Percentiles rank a stretch among this genome's conserved stretches.
Conservation (phyloP, 2,329 filamentous ascomycete genomes). For the Sporothrix phasma region DNA sequence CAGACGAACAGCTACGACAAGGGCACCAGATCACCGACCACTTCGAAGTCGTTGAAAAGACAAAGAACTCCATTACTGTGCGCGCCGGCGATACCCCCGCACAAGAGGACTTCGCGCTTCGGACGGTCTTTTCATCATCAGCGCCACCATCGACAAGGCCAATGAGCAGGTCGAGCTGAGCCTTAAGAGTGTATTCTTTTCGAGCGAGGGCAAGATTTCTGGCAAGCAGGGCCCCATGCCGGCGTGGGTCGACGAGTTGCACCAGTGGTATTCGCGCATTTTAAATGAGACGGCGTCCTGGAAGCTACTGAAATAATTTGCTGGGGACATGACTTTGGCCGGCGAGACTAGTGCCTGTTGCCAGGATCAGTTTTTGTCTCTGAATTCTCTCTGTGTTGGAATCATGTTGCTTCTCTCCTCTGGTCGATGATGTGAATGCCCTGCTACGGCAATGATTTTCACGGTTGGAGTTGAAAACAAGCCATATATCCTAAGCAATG, state of each 20-base stretch:
- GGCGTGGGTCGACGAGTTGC: constrained; percentile 27
- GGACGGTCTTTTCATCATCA: constrained; percentile 59
- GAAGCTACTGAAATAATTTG: constrained; percentile 25
- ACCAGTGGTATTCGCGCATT: constrained; percentile 33
- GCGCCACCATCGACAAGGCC: constrained; percentile 48
- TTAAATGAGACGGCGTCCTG: constrained; percentile 32
- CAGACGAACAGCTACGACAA: constrained; percentile 46
- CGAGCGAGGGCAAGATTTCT: constrained; percentile 29
- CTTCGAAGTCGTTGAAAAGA: constrained; percentile 61
- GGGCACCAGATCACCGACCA: constrained; percentile 60
- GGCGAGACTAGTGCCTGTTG: neutral
- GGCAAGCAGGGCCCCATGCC: constrained; percentile 29
- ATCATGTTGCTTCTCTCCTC: neutral
- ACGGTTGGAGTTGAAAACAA: neutral
- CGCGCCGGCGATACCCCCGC: constrained; percentile 57
- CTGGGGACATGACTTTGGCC: too few species aligned
- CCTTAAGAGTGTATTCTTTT: constrained; percentile 54
- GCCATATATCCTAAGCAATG: neutral
- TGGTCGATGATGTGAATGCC: neutral
- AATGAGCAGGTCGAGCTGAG: constrained; percentile 51
- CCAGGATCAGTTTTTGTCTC: neutral
- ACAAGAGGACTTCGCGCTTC: constrained; percentile 44
- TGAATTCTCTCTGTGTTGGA: neutral
- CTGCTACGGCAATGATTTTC: neutral
- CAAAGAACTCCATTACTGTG: constrained; percentile 47